Base-by-base conservation (phyloP, 768 basidiomycete species). In the Mycena belliarum region DNA sequence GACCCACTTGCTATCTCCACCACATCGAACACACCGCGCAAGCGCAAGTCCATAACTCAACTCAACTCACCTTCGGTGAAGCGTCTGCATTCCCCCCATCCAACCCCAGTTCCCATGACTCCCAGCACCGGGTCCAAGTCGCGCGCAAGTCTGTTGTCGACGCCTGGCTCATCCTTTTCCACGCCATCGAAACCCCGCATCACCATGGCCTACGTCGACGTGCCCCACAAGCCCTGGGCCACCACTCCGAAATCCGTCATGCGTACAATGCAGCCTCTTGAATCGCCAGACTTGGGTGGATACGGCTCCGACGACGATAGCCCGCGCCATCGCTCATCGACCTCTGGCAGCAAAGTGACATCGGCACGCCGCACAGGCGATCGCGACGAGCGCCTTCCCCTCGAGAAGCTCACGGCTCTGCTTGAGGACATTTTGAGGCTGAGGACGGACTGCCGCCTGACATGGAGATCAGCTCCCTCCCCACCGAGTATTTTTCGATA, bases 371-470 rank as follows among this genome's bases (percentile, higher is more conserved):
- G 84, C 21, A 87, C 85, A 1, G 89, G 89, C 5, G 90, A 89
- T 52, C 77, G 91, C 37, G 91, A 93, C 65, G 89, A 89, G 23
- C 77, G 90, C 88, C 89, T 72, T 2, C 88, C 89, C 0, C 70
- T 90, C 5, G 89, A 95, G 66, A 95, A 91, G 69, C 77, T 98
- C 11, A 77, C 76, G 0, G 83, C 85, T 3, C 73, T 93, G 18
- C 75, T 96, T 1, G 91, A 94, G 61, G 93, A 96, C 52, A 81
- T 97, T 90, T 96, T 54, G 87, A 90, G 60, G 86, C 89, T 0
- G 87, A 91, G 64, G 94, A 95, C 67, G 69, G 79, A 0, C 74
- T 93, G 16, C 80, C 87, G 3, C 74, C 83, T 0, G 87, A 89
- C 47, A 70, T 75, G 2, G 78, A 80, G 37, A 58, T 74, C n/a